Evolutionary conservation across 306 rosid species (phyloP).

Genomic region (Prunus kanzakura): DNA sequence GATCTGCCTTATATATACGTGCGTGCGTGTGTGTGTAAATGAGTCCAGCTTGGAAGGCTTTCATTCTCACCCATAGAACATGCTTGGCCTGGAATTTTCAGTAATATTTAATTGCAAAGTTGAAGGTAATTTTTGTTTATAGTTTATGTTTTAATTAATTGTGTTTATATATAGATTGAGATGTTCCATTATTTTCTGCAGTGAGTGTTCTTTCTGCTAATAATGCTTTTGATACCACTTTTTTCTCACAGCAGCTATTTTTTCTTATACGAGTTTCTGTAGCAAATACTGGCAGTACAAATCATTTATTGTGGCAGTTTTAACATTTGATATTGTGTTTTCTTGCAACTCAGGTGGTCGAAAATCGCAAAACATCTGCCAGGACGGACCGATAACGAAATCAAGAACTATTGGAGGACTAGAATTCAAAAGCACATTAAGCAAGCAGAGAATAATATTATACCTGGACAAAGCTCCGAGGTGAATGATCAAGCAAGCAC

Average conservation of each 20-base stretch:
- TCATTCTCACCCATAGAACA: background rate
- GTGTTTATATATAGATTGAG: background rate
- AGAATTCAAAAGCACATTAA: conserved; percentile 92
- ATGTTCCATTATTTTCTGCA: too few relatives aligned
- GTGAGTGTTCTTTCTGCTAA: too few relatives aligned
- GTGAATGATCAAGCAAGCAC: conserved; percentile 39
- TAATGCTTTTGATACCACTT: too few relatives aligned
- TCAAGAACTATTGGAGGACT: conserved; percentile 97
- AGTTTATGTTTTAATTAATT: too few relatives aligned
- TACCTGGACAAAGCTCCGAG: conserved; percentile 42
- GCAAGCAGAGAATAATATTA: conserved; percentile 50
- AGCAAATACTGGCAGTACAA: background rate
- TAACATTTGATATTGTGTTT: background rate
- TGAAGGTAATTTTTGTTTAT: background rate
- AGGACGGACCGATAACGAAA: conserved; percentile 94
- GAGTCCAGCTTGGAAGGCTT: background rate
- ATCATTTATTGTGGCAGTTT: background rate
- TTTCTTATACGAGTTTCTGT: background rate
- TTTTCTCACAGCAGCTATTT: background rate
- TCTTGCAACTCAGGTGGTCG: conserved; percentile 66
- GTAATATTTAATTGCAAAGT: background rate
- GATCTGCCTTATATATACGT: background rate
- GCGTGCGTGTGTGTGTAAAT: too few relatives aligned
- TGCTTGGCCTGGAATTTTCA: background rate
- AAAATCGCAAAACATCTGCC: conserved; percentile 95